Conservation (phyloP, 495 filamentous ascomycete species). For the Pyrenula aspistea region DNA sequence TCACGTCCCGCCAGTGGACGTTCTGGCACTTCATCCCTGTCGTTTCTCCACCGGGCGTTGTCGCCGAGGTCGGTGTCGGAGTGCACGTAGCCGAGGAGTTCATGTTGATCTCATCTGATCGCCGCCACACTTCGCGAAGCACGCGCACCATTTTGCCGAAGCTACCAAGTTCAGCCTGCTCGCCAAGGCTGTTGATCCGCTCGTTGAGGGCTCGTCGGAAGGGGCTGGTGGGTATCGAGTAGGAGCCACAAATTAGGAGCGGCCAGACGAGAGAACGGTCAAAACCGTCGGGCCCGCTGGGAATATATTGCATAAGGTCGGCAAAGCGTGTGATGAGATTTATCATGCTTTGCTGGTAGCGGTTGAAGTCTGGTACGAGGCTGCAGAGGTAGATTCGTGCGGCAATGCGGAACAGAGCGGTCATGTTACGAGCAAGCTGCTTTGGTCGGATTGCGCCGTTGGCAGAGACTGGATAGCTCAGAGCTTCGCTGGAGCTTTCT, state of each 20-base stretch:
- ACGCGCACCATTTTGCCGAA: constrained; percentile 75
- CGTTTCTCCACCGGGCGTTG: constrained; percentile 9
- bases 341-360: constrained; percentile 51
- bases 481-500: constrained; percentile 43
- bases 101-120: constrained; percentile 42
- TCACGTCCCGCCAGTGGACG: constrained; percentile 90
- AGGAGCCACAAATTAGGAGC: constrained; percentile 69
- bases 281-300: constrained; percentile 66
- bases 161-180: constrained; percentile 65
- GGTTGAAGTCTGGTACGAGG: constrained; percentile 77
- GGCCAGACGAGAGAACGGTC: constrained; percentile 92
- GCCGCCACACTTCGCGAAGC: constrained; percentile 71
- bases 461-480: constrained; percentile 37
- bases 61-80: constrained; percentile 1
- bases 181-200: constrained; percentile 57
- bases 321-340: constrained; percentile 66
- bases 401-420: constrained; percentile 76
- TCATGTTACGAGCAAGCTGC: constrained; percentile 75
- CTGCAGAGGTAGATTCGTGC: constrained; percentile 92
- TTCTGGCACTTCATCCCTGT: constrained; percentile 36
- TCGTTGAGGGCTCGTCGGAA: constrained; percentile 70
- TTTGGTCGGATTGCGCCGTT: constrained; percentile 71
- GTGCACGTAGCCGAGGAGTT: neutral
- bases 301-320: constrained; percentile 62
- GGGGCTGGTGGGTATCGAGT: constrained; percentile 51